Evolutionary conservation across 441 rosid species (phyloP), one percentile per base, ranked within the genome.

Genomic region (Arabidopsis lyrata): DNA sequence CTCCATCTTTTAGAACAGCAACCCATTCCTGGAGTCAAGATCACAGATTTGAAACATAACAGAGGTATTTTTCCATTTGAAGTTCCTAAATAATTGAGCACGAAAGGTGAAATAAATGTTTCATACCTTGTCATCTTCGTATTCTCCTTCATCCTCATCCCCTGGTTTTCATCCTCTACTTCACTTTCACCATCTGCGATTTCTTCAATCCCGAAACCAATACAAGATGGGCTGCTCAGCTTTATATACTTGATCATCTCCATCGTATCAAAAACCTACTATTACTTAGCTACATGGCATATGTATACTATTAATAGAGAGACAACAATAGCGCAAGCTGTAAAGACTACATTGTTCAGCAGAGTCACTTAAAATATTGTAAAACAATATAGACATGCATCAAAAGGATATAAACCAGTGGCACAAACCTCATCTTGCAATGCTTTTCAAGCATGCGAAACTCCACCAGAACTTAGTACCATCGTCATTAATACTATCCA

Each of bases 191-290:
- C 93, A 41, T 86, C 96, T 61, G 87, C 91, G 11, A 87, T 80
- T 60, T 89, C 96, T 36, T 58, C 63, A 59, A 59, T 59, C 31
- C 4, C 64, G 66, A 88, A 90, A 73, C 84, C 92, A 75, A 81
- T 77, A 64, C 85, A 92, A 49, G 95, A 79, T 52, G 85, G 78
- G 76, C 89, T 88, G 45, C 75, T 71, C 73, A 81, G 32, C 72
- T 90, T 96, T 82, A 95, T 83, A 62, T 86, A 95, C 77, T 79
- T 81, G 56, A 92, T 74, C 92, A 95, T 81, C 76, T 88, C 98
- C 78, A 61, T 72, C 16, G 91, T 82, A 83, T 92, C 95, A 77
- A 90, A 22, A 86, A 48, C 99, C 99, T 77, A 92, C 72, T 70
- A 95, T 81, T 32, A 86, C 90, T 92, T 92, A 22, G 97, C 99